Base-by-base conservation (phyloP, 176 grass and related monocot genomes). In the Aegilops speltoides region DNA sequence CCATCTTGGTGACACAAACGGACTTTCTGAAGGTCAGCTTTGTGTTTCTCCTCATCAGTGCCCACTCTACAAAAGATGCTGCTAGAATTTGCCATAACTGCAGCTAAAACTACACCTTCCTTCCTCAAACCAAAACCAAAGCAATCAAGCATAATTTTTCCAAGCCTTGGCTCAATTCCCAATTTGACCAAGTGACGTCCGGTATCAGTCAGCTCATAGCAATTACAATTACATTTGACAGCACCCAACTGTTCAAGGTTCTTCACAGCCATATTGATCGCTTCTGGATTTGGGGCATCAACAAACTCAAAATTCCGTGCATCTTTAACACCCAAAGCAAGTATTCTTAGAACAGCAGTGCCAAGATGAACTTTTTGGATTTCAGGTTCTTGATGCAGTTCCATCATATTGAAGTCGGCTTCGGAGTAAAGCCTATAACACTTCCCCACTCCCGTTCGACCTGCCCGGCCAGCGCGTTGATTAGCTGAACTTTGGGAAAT, bases 41-140 rank as follows among this genome's bases (percentile, higher is more conserved):
- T 98, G 79, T 88, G 90, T 86, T 98, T 98, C 56, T 84, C 89
- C 86, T 98, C 89, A 32, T 87, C 79, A 24, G 82, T 89, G 25
- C 96, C 96, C 37, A 98, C 88, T 87, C 96, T 93, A 92, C 96
- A 98, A 82, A 98, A 98, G 87, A 98, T 95, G 74, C 91, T 95
- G 78, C 90, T 94, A 74, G 96, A 89, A 89, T 98, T 95, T 52
- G 93, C 90, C 96, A 98, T 98, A 75, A 98, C 88, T 33, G 93
- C 90, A 50, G 93, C 93, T 82, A 98, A 84, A 75, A 95, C 90
- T 63, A 98, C 48, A 52, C 93, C 96, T 84, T 98, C 96, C 77
- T 95, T 98, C 29, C 37, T 82, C 89, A 95, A 88, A 70, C 93
- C 86, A 92, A 24, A 52, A 67, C 64, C 48, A 41, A 94, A 89